phyloP scores from a whole-genome alignment of 179 eudicot species.

The Silene coronaria region DNA sequence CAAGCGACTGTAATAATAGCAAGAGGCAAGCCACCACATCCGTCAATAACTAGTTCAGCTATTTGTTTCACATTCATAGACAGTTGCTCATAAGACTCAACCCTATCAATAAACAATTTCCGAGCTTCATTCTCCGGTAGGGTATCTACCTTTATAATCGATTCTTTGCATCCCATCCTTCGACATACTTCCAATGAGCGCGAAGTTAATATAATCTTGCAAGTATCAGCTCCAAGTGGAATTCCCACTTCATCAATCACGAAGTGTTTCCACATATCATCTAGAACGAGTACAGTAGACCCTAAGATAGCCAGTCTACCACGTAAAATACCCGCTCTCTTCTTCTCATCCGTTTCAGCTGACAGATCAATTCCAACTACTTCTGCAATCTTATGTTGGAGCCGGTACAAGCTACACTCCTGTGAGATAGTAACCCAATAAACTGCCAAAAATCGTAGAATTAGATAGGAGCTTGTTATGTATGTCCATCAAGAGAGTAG shows the following conservation, averaged over 20 bases:
- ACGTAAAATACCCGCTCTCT: slow-evolving; percentile 15
- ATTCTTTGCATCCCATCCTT: slow-evolving; percentile 7
- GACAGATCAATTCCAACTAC: slow-evolving; percentile 2
- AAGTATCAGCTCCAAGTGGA: slow-evolving; percentile 8
- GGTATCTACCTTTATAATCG: not conserved
- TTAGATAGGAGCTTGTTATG: slow-evolving; percentile 4
- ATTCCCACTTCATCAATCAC: slow-evolving; percentile 7
- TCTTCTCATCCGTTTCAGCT: slow-evolving; percentile 14
- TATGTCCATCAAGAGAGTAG: slow-evolving; percentile 10
- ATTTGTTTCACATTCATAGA: not conserved
- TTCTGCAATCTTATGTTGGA: slow-evolving; percentile 13
- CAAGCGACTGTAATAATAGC: slow-evolving; percentile 12
- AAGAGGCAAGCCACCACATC: slow-evolving; percentile 19
- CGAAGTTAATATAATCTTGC: slow-evolving; percentile 12
- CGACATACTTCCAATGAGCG: slow-evolving; percentile 20
- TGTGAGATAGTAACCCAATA: slow-evolving; percentile 18
- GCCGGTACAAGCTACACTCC: not conserved
- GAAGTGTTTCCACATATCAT: slow-evolving; percentile 21
- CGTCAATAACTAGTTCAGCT: not conserved
- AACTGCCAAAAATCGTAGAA: not conserved
- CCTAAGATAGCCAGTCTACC: not conserved
- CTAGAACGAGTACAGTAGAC: not conserved
- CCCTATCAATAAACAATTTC: slow-evolving; percentile 1
- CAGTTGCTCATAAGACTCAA: slow-evolving; percentile 4
- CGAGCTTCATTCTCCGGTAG: slow-evolving; percentile 5